Evolutionary conservation across 805 yeast species (phyloP), one percentile per base, ranked within the genome.

Genomic region (Starmerella vaccinii): DNA sequence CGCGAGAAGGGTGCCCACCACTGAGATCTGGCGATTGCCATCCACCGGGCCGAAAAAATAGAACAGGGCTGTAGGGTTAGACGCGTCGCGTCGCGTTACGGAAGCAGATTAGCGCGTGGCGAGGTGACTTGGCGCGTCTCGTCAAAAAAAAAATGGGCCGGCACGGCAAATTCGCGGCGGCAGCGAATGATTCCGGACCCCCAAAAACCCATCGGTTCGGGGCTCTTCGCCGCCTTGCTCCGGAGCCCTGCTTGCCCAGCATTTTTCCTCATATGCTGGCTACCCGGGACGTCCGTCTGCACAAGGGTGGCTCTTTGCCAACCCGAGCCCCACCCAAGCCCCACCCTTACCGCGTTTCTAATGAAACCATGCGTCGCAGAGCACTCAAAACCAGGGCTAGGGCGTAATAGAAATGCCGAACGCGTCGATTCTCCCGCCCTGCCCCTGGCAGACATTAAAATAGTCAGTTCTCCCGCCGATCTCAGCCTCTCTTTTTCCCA

Each of bases 1-100:
- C 18, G 33, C 21, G 32, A 41, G 45, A 23, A 16, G 34, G 16
- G 33, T 10, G 29, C 30, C 21, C 42, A 41, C 34, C 45, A 27
- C 26, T 13, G 19, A 18, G 34, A 41, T 41, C 34, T 21, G 43
- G 7, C 43, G 19, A 23, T 38, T 21, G 27, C 2, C 27, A 38
- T 27, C 8, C 1, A 15, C 16, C 23, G 18, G 6, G 21, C 5
- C 45, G 45, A 41, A 41, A 41, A 26, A 26, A 41, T 41, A 41
- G 45, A 26, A 41, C 33, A 41, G 45, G 45, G 45, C 33, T 22
- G 30, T 24, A 41, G 45, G 45, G 45, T 41, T 24, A 5, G 7
- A 41, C 45, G 45, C 45, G 45, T 41, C 45, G 45, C 45, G 45
- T 41, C 45, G 33, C 45, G 45, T 41, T 30, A n/a, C 18, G 40